A percentile compares a stretch with the other conserved stretches of the same genome.
Conservation (phyloP, 148 eudicot species). For the Oxyria digyna region DNA sequence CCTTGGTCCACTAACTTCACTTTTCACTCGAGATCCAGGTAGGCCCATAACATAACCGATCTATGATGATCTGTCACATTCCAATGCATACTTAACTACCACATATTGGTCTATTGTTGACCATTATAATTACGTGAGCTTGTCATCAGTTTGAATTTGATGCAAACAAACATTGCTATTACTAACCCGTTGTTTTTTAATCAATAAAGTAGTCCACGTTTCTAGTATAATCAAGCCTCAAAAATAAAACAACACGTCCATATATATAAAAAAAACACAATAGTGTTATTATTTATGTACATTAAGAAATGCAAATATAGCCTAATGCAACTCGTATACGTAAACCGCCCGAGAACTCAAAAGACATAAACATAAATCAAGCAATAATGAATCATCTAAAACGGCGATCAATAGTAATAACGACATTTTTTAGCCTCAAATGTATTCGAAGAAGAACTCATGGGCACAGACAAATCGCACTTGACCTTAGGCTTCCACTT, state of each 20-base stretch:
- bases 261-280: background rate
- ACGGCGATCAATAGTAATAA: constrained; percentile 14
- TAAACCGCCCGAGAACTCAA: background rate
- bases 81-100: too few species aligned
- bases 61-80: too few species aligned
- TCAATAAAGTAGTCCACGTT: too few species aligned
- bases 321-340: background rate
- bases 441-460: constrained; percentile 16
- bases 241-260: background rate
- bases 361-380: background rate
- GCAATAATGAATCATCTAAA: background rate
- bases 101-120: too few species aligned
- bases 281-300: background rate
- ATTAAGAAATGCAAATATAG: background rate
- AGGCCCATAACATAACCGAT: too few species aligned
- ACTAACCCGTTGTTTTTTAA: too few species aligned
- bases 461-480: constrained; percentile 57
- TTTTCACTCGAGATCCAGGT: too few species aligned
- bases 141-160: too few species aligned
- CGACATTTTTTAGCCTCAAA: constrained; percentile 38
- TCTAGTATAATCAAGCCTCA: too few species aligned
- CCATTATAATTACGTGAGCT: too few species aligned
- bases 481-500: constrained; percentile 34
- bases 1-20: too few species aligned
- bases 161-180: too few species aligned